These are phyloP conservation scores for Dendrobium nobile DNA, from an alignment of 106 monocot genomes.

Conservation along the genomic window DNA sequence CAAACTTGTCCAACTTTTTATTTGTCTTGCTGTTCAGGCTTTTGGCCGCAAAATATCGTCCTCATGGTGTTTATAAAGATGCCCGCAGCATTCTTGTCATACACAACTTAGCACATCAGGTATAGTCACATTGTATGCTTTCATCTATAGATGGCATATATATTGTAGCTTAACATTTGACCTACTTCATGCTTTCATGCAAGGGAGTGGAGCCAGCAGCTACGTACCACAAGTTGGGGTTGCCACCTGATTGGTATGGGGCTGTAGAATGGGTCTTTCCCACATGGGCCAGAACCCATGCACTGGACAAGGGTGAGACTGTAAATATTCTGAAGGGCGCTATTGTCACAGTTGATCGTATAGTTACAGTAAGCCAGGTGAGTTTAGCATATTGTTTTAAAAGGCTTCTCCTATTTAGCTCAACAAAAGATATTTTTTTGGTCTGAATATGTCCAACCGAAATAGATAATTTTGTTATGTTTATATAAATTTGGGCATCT, in stretches of 20 bases:
- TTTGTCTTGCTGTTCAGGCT: conserved; percentile 39
- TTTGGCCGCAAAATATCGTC: conserved; percentile 80
- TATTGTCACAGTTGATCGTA: conserved; percentile 81
- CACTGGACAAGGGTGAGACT: conserved; percentile 88
- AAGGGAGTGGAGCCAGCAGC: conserved; percentile 82
- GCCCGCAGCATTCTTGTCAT: conserved; percentile 80
- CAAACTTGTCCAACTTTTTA: conserved; percentile 2
- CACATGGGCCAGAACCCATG: conserved; percentile 78
- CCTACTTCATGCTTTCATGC: neutral
- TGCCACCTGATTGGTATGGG: conserved; percentile 78
- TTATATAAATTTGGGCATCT: conserved; percentile 1
- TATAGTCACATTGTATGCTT: conserved; percentile 10
- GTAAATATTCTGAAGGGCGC: conserved; percentile 93
- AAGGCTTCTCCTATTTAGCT: neutral
- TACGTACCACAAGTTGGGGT: conserved; percentile 59
- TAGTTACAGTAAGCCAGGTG: conserved; percentile 90
- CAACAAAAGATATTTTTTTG: conserved; percentile 5
- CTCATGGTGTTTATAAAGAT: conserved; percentile 78
- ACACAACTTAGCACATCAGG: conserved; percentile 95
- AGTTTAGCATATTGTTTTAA: neutral
- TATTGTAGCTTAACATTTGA: neutral
- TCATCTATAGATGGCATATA: neutral
- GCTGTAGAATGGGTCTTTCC: conserved; percentile 90
- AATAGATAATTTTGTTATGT: neutral
- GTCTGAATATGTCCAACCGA: neutral